Conservation (phyloP, 2,329 filamentous ascomycete species). For the Talaromyces sp. region DNA sequence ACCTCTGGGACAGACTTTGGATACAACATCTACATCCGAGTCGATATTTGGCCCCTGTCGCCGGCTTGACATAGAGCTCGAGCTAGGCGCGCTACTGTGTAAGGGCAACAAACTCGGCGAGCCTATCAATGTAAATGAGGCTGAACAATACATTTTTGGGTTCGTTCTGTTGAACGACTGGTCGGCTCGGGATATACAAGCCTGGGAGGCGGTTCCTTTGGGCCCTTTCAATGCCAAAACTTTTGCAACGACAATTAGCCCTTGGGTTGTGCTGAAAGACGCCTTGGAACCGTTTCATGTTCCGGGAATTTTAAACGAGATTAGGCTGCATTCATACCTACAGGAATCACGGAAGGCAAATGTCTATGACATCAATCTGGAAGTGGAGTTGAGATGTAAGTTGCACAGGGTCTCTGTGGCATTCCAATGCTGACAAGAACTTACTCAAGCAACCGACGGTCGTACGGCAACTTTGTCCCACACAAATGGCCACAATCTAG, state of each 20-base stretch:
- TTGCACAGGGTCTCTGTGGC: too few relatives aligned
- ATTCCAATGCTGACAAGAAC: too few relatives aligned
- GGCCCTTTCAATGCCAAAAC: background rate
- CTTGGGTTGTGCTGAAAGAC: background rate
- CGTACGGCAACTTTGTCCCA: too few relatives aligned
- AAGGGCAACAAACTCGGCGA: background rate
- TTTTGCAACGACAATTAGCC: background rate
- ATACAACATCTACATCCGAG: too few relatives aligned
- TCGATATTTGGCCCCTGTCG: too few relatives aligned
- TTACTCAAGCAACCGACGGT: too few relatives aligned
- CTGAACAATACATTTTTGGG: slow-evolving; percentile 1
- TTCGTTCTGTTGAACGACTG: slow-evolving; percentile 2
- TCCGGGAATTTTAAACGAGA: background rate
- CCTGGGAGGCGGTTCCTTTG: background rate
- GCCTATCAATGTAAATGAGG: background rate
- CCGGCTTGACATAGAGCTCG: background rate
- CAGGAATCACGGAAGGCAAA: background rate
- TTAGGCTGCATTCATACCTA: background rate
- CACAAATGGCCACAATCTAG: background rate
- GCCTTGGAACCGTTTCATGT: background rate
- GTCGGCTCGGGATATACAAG: slow-evolving; percentile 1
- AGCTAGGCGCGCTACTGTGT: background rate
- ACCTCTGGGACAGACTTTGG: too few relatives aligned
- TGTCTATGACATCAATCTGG: background rate
- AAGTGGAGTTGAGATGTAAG: background rate